Conservation (phyloP, 2,329 filamentous ascomycete genomes). For the Talaromyces sp. region DNA sequence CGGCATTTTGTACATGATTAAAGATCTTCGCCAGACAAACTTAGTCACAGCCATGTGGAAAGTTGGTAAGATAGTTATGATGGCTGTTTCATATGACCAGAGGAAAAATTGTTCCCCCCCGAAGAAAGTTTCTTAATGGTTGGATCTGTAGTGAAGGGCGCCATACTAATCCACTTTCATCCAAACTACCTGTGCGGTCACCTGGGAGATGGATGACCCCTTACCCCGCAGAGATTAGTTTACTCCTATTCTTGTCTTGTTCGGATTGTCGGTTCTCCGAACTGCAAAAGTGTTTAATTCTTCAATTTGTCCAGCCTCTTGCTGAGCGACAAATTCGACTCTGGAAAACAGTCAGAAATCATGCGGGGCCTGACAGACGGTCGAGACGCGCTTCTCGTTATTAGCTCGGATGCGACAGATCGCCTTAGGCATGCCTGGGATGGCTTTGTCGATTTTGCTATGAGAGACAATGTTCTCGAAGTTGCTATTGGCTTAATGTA, state of each 20-base stretch:
- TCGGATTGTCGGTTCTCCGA: neutral
- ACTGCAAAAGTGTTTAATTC: neutral
- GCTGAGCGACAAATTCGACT: neutral
- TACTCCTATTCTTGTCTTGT: neutral
- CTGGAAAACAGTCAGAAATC: neutral
- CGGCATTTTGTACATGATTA: neutral
- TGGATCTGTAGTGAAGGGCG: too few species aligned
- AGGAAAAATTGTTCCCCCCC: neutral
- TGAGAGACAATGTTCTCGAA: slow-evolving; percentile 71
- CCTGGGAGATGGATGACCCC: neutral
- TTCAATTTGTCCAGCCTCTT: neutral
- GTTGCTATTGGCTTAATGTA: slow-evolving; percentile 74
- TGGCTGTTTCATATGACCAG: neutral
- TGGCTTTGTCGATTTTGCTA: slow-evolving; percentile 69
- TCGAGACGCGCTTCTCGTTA: slow-evolving; percentile 32
- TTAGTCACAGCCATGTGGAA: neutral
- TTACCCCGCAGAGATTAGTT: neutral
- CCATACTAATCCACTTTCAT: neutral
- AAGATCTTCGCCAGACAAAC: neutral
- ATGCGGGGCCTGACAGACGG: slow-evolving; percentile 32
- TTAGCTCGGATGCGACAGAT: slow-evolving; percentile 40
- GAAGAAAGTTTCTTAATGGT: neutral
- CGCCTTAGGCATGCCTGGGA: slow-evolving; percentile 54
- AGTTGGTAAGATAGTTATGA: neutral
- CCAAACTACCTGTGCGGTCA: slow-evolving; percentile 2